Evolutionary conservation across 495 filamentous ascomycete genomes (phyloP).

Genomic region (Penicillium tannophilum): DNA sequence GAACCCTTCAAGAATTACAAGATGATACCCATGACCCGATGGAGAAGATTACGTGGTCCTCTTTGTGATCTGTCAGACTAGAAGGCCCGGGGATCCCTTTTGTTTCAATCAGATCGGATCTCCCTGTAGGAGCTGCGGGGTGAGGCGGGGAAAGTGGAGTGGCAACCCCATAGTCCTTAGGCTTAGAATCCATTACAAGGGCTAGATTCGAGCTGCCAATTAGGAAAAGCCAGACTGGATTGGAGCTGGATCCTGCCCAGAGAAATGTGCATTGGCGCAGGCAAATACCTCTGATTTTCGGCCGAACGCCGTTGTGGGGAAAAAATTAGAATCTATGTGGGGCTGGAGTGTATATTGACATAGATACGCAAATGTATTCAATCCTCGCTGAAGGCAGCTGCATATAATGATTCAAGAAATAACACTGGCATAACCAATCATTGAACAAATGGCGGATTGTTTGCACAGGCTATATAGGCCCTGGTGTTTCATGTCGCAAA

Average conservation of each 20-base stretch:
- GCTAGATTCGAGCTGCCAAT: background rate
- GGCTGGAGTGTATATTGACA: background rate
- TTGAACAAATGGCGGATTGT: too few species aligned
- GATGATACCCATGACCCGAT: background rate
- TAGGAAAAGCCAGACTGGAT: background rate
- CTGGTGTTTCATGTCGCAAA: too few species aligned
- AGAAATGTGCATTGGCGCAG: background rate
- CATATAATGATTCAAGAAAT: background rate
- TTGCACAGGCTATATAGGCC: too few species aligned
- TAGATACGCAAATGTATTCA: background rate
- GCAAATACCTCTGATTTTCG: background rate
- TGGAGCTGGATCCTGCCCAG: background rate
- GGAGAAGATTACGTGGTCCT: background rate
- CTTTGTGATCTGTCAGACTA: background rate
- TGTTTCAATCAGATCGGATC: background rate
- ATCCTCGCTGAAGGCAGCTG: background rate
- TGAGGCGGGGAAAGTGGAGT: background rate
- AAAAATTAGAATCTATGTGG: background rate
- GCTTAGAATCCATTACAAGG: background rate
- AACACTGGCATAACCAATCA: too few species aligned
- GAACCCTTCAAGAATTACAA: background rate
- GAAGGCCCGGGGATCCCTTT: background rate
- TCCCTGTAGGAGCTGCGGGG: background rate
- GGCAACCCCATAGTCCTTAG: background rate
- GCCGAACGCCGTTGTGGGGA: background rate